Evolutionary conservation across 305 asterid genomes (phyloP).

Genomic region (Coffea humblotiana): DNA sequence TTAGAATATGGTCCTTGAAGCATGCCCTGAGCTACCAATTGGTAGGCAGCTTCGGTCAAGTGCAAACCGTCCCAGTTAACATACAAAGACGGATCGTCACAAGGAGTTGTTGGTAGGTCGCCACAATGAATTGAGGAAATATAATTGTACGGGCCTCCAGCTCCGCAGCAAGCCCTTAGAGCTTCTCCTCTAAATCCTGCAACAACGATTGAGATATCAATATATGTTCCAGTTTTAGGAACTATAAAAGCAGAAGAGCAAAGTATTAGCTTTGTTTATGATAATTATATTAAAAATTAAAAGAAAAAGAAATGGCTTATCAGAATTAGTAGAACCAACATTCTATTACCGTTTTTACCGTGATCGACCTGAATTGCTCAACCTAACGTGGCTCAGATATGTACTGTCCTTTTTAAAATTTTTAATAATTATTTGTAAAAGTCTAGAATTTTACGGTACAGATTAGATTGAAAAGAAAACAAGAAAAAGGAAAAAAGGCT

Average conservation of each 20-base stretch:
- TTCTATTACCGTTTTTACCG: background rate
- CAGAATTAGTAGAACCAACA: too few species aligned
- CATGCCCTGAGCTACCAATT: conserved; percentile 21
- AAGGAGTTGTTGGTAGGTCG: conserved; percentile 1
- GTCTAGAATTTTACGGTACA: too few species aligned
- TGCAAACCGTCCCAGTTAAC: conserved; percentile 39
- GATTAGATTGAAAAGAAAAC: too few species aligned
- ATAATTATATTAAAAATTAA: background rate
- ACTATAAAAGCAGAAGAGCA: background rate
- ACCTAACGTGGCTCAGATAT: too few species aligned
- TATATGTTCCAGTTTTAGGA: background rate
- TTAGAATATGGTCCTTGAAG: conserved; percentile 20
- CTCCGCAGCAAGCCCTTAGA: conserved; percentile 36
- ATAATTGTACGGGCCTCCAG: conserved; percentile 34
- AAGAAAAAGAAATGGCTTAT: too few species aligned
- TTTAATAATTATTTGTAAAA: too few species aligned
- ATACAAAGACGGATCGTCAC: conserved; percentile 21
- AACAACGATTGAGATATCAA: background rate
- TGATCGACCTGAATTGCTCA: too few species aligned
- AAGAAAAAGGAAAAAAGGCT: background rate
- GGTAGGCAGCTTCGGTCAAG: conserved; percentile 38
- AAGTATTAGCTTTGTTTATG: background rate
- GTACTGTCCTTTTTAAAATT: too few species aligned
- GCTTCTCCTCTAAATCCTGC: conserved; percentile 15
- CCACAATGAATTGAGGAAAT: conserved; percentile 11